A percentile compares a stretch with the other conserved stretches of the same genome.
phyloP scores from a whole-genome alignment of 371 early-diverging fungal genomes.

The Funneliformis caledonium region DNA sequence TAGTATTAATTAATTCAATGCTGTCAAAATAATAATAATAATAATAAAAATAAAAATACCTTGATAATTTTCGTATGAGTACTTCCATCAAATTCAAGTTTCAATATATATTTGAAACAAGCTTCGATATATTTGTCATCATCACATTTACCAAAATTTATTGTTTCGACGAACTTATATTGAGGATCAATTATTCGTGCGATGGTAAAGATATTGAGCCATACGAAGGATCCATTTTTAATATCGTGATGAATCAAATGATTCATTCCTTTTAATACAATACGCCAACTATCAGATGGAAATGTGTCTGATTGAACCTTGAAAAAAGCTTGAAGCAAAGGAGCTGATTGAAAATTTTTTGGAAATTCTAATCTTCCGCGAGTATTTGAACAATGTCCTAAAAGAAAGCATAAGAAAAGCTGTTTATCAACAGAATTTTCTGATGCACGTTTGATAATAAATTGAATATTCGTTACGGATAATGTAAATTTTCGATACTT shows the following conservation, averaged over 20 bases:
- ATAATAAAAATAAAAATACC: not conserved
- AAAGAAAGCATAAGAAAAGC: constrained; percentile 25
- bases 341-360: too few relatives aligned
- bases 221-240: not conserved
- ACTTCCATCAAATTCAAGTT: not conserved
- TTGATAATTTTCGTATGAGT: not conserved
- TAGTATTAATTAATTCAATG: not conserved
- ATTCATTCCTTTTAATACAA: not conserved
- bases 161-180: not conserved
- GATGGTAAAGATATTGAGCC: not conserved
- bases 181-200: constrained; percentile 7
- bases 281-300: not conserved
- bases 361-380: not conserved
- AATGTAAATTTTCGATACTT: not conserved
- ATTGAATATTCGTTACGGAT: not conserved
- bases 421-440: not conserved
- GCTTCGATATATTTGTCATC: not conserved
- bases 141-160: too few relatives aligned
- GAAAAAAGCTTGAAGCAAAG: too few relatives aligned
- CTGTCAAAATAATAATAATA: too few relatives aligned
- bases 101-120: not conserved
- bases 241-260: not conserved
- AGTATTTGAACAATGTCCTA: not conserved
- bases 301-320: not conserved
- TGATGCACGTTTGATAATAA: not conserved